Evolutionary conservation across 129 eudicot species (phyloP).

Genomic region (Saussurea involucrata): DNA sequence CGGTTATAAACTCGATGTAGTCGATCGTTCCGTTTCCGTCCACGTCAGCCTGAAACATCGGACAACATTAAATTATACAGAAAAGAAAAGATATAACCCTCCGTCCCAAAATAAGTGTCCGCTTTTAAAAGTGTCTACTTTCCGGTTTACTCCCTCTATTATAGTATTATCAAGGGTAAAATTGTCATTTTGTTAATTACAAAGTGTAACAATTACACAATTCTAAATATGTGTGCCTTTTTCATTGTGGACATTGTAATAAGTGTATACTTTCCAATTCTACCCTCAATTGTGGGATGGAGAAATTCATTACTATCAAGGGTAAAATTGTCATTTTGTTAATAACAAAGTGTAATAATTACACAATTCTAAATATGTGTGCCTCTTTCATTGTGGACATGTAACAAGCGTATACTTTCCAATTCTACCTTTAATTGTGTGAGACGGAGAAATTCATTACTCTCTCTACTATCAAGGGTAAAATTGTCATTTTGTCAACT

Average conservation of each 20-base stretch:
- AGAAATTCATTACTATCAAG: background rate
- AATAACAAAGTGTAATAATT: background rate
- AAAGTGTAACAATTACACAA: background rate
- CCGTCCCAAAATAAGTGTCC: background rate
- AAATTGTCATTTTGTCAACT: background rate
- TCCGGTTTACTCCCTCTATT: background rate
- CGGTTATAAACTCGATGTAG: slow-evolving; percentile 51
- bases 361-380: background rate
- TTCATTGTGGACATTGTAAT: background rate
- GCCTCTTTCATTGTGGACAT: background rate
- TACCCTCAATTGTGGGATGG: background rate
- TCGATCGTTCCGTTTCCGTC: slow-evolving; percentile 59
- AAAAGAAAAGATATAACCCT: background rate
- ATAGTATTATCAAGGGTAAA: background rate
- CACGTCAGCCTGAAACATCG: slow-evolving; percentile 45
- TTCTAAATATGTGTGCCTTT: background rate
- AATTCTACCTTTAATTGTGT: background rate
- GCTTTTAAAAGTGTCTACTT: background rate
- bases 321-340: background rate
- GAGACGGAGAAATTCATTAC: background rate
- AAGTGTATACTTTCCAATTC: background rate
- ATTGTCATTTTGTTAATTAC: background rate
- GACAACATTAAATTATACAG: background rate
- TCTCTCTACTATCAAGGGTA: background rate
- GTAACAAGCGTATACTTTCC: background rate